Conservation (phyloP, 805 yeast species). For the Yarrowia sp. region DNA sequence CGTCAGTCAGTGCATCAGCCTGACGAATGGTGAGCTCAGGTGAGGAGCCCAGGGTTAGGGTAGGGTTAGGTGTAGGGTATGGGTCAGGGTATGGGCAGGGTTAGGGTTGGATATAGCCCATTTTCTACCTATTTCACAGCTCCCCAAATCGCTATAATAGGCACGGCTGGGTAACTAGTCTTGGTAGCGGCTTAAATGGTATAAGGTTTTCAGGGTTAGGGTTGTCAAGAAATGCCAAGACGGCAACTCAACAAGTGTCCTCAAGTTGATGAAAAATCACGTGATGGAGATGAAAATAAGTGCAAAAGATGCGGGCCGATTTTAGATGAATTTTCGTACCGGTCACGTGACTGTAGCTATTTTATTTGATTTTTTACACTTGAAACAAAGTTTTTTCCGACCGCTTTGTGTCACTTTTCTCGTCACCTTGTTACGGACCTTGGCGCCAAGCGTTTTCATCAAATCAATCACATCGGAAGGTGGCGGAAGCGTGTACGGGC, state of each 20-base stretch:
- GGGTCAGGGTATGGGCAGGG: too few relatives aligned
- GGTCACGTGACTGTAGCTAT: too few relatives aligned
- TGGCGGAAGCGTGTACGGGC: not conserved
- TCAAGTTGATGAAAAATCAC: not conserved
- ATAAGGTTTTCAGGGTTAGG: not conserved
- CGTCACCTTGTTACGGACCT: not conserved
- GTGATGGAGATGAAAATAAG: not conserved
- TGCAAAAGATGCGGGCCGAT: not conserved
- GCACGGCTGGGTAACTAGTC: constrained; percentile 10
- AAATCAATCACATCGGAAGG: constrained; percentile 19
- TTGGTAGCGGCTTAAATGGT: not conserved
- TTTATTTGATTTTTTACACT: too few relatives aligned
- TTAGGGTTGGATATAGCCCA: too few relatives aligned
- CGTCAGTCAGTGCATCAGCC: not conserved
- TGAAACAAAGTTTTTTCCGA: too few relatives aligned
- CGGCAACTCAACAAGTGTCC: not conserved
- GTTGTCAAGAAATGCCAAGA: not conserved
- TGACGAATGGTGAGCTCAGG: not conserved
- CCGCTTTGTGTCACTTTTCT: not conserved
- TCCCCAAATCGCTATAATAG: not conserved
- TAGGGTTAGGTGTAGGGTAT: too few relatives aligned
- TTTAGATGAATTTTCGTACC: not conserved
- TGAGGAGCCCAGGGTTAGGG: not conserved
- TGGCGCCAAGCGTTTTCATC: constrained; percentile 19
- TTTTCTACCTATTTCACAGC: too few relatives aligned